Evolutionary conservation across 1,139 yeast genomes (phyloP).

Genomic region (Wickerhamiella pararugosa): DNA sequence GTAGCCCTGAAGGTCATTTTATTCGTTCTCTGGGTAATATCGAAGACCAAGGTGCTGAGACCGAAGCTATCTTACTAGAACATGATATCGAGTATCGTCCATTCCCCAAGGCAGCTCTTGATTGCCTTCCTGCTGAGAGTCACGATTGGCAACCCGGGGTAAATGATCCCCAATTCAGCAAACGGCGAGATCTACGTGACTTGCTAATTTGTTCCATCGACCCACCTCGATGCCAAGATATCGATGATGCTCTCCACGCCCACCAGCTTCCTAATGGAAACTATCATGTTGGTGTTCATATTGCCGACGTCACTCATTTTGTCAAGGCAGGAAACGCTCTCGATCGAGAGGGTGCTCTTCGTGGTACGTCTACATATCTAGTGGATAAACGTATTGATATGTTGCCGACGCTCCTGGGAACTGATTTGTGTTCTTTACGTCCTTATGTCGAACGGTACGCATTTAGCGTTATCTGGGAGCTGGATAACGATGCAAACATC

Average conservation of each 20-base stretch:
- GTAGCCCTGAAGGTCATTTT: constrained; percentile 89
- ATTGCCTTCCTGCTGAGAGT: constrained; percentile 86
- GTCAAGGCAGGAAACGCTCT: constrained; percentile 86
- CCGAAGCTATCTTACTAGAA: constrained; percentile 83
- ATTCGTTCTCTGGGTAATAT: constrained; percentile 79
- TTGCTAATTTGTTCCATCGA: constrained; percentile 88
- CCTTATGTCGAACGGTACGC: constrained; percentile 95
- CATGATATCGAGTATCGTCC: constrained; percentile 97
- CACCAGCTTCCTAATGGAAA: constrained; percentile 74
- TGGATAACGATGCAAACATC: constrained; percentile 74
- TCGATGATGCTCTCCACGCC: constrained; percentile 97
- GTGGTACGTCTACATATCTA: constrained; percentile 93
- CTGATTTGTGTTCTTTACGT: constrained; percentile 86
- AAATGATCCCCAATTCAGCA: constrained; percentile 28
- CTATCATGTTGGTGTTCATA: constrained; percentile 95
- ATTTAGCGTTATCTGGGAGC: constrained; percentile 90
- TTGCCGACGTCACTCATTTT: constrained; percentile 97
- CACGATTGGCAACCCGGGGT: constrained; percentile 64
- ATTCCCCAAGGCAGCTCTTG: constrained; percentile 80
- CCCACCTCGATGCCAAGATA: constrained; percentile 97
- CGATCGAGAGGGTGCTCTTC: constrained; percentile 89
- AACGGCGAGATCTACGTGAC: constrained; percentile 73
- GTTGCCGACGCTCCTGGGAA: constrained; percentile 92
- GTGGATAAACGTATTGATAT: constrained; percentile 99
- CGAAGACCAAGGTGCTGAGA: constrained; percentile 89